Base-by-base conservation (phyloP, 176 grass and related monocot genomes). In the Carex parvula region DNA sequence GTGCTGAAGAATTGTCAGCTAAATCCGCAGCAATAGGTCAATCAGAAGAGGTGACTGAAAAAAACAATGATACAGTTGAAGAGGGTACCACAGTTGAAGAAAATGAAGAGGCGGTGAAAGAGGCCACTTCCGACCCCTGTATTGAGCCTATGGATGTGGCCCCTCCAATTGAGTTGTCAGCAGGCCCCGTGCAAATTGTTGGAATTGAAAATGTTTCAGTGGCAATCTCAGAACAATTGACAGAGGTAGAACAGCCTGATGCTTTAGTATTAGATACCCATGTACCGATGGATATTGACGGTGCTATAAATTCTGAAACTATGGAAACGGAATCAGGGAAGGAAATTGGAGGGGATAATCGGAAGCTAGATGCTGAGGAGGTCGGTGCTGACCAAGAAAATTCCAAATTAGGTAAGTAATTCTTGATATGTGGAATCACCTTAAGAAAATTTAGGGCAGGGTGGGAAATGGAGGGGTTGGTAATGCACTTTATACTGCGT, bases 251-350 rank as follows among this genome's bases (percentile, higher is more conserved):
- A 73, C 42, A 73, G 42, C 42, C 32, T 42, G 66, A 42, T 37
- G 17, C 41, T 70, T 16, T 32, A 41, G 66, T 70, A 42, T 42
- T 70, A 70, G 26, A 56, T 62, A 79, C 74, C 29, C 54, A 80
- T 60, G 58, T 4, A 21, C 55, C n/a, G 30, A 82, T 66, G 79
- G 57, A 63, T 60, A 60, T 63, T 57, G 79, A 81, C 14, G 29
- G 78, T n/a, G 33, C 53, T 60, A 42, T 14, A 39, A 81, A 63
- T 81, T 33, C 79, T 56, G 55, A 80, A 35, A 60, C 18, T 62
- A 57, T 57, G 5, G 78, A 60, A 60, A 33, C 15, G 5, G 22
- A 80, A 80, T 80, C 55, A 80, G 30, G 33, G 56, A 60, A 61
- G 53, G 32, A 60, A 35, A n/a, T 30, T 60, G 78, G 29, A 14